phyloP scores from a whole-genome alignment of 176 grass and related monocot species.

The Rhynchospora breviuscula region DNA sequence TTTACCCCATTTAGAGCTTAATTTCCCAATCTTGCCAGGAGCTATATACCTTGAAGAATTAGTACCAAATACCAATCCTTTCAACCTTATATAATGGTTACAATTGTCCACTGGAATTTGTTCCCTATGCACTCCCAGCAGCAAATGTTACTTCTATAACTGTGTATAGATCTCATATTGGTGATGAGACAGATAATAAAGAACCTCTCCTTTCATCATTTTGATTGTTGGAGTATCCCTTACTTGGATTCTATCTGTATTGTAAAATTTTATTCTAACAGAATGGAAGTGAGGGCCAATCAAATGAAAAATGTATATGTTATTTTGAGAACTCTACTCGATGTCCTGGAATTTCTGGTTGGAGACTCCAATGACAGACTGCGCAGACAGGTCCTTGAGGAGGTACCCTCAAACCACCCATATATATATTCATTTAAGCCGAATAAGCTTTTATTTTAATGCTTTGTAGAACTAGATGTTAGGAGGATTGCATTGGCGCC shows the following conservation, averaged over 20 bases:
- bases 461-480: not conserved
- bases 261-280: constrained; percentile 24
- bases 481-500: not conserved
- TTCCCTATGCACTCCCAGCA: not conserved
- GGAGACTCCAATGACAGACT: constrained; percentile 48
- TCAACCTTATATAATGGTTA: not conserved
- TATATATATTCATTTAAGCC: not conserved
- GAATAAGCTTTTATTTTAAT: constrained; percentile 1
- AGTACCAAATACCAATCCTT: not conserved
- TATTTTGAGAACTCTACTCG: constrained; percentile 79
- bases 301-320: constrained; percentile 90
- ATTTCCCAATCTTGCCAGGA: not conserved
- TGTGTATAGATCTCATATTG: not conserved
- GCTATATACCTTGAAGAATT: not conserved
- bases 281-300: constrained; percentile 48
- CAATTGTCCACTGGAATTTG: not conserved
- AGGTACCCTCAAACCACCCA: constrained; percentile 30
- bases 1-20: not conserved
- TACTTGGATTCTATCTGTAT: not conserved
- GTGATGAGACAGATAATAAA: not conserved
- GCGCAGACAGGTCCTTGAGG: constrained; percentile 67
- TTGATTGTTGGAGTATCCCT: not conserved
- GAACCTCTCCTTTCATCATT: not conserved
- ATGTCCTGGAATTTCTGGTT: constrained; percentile 74
- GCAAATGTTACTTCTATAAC: not conserved